phyloP scores from a whole-genome alignment of 2,329 filamentous ascomycete genomes.

The Atkinsonella hypoxylon region DNA sequence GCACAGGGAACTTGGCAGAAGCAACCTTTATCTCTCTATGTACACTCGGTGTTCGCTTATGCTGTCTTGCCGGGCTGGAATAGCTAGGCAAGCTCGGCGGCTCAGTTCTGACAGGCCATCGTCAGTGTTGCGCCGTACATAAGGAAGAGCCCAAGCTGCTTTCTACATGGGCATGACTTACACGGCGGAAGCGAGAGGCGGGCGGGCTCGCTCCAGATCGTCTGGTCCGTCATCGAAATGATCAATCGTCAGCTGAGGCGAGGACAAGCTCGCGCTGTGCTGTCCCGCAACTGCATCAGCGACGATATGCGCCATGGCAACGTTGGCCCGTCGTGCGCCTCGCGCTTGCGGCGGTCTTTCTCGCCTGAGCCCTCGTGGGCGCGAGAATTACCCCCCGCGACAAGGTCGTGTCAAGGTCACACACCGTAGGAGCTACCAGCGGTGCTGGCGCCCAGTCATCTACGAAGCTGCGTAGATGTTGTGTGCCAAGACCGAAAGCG shows the following conservation, averaged over 20 bases:
- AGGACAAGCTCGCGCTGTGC: constrained; percentile 8
- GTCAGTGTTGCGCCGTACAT: neutral
- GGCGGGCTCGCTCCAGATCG: constrained; percentile 10
- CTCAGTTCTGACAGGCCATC: constrained; percentile 26
- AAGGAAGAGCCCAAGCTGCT: neutral
- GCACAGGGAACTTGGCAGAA: neutral
- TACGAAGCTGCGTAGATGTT: neutral
- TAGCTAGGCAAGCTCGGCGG: constrained; percentile 27
- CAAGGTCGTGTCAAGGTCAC: neutral
- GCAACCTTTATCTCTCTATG: constrained; percentile 46
- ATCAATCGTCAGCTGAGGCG: constrained; percentile 20
- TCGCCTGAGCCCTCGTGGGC: neutral
- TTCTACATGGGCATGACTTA: constrained; percentile 21
- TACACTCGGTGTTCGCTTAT: constrained; percentile 43
- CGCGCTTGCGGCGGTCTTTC: neutral
- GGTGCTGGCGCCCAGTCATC: neutral
- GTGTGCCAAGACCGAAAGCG: neutral
- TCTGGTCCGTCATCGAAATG: constrained; percentile 11
- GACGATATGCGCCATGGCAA: neutral
- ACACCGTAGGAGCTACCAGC: neutral
- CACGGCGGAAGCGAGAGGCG: constrained; percentile 23
- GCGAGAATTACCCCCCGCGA: too few relatives aligned
- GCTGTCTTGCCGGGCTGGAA: constrained; percentile 44
- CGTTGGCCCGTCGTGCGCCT: neutral
- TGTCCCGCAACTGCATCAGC: neutral